Percentiles rank a stretch among this genome's conserved stretches.
Conservation (phyloP, 306 rosid species). For the Prunus armeniaca region DNA sequence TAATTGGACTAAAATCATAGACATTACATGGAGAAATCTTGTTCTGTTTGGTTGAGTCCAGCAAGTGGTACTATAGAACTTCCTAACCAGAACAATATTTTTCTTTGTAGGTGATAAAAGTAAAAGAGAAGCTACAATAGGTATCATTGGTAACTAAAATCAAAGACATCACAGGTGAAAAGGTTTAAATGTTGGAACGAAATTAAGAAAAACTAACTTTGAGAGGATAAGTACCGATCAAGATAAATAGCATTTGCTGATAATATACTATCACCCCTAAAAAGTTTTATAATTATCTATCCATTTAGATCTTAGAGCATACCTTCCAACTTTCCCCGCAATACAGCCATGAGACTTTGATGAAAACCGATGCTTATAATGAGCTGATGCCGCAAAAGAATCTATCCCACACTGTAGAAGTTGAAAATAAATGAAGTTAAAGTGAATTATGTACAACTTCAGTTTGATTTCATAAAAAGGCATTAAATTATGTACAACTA, state of each 20-base stretch:
- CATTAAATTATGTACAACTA: neutral
- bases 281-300: slow-evolving; percentile 1
- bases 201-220: neutral
- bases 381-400: slow-evolving; percentile 69
- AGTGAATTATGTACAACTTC: neutral
- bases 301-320: slow-evolving; percentile 19
- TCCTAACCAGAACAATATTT: neutral
- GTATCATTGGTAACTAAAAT: neutral
- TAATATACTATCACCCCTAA: neutral
- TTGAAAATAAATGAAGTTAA: slow-evolving; percentile 33
- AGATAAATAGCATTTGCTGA: neutral
- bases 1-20: too few species aligned
- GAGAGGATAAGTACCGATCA: neutral
- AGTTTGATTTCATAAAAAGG: neutral
- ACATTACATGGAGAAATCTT: too few species aligned
- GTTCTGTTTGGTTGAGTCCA: neutral
- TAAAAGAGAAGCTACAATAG: too few species aligned
- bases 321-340: slow-evolving; percentile 91
- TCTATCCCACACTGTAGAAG: slow-evolving; percentile 64
- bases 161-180: neutral
- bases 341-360: slow-evolving; percentile 84
- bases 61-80: too few species aligned
- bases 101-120: neutral
- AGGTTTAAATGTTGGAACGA: neutral
- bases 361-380: slow-evolving; percentile 70